phyloP scores from a whole-genome alignment of 192 early-diverging fungal species.

The Spinellus fusiger region DNA sequence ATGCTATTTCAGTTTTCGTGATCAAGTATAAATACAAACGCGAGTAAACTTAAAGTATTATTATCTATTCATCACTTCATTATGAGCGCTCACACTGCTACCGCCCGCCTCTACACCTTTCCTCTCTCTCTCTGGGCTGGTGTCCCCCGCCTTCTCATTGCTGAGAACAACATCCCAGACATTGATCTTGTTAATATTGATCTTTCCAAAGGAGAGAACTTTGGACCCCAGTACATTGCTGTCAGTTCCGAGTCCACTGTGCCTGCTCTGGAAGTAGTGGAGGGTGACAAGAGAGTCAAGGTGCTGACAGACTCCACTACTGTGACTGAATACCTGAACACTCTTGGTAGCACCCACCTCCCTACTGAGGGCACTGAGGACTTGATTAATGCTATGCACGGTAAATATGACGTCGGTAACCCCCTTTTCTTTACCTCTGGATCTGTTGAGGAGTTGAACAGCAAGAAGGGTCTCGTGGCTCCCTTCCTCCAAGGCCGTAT shows the following conservation, averaged over 20 bases:
- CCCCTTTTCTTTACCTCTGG: constrained; percentile 9
- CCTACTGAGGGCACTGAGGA: background rate
- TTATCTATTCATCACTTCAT: background rate
- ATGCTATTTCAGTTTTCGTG: background rate
- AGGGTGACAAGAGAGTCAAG: background rate
- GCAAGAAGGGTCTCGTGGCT: constrained; percentile 7
- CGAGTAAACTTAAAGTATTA: too few relatives aligned
- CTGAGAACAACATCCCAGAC: background rate
- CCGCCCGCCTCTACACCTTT: constrained; percentile 10
- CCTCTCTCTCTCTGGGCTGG: constrained; percentile 12
- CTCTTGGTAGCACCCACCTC: background rate
- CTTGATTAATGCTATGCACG: background rate
- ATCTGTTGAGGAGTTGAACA: background rate
- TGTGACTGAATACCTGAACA: constrained; percentile 7
- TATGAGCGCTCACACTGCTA: background rate
- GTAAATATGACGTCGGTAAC: constrained; percentile 3
- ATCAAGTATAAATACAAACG: background rate
- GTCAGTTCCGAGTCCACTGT: constrained; percentile 10
- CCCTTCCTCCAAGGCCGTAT: constrained; percentile 12
- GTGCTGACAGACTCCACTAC: constrained; percentile 4
- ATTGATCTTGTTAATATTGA: constrained; percentile 12
- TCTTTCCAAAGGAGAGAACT: constrained; percentile 20
- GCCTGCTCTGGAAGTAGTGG: constrained; percentile 5
- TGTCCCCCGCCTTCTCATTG: constrained; percentile 10
- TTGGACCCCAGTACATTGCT: constrained; percentile 7